Conservation (phyloP, 225 moss, liverwort and hornwort genomes). For the Sphagnum contortum region DNA sequence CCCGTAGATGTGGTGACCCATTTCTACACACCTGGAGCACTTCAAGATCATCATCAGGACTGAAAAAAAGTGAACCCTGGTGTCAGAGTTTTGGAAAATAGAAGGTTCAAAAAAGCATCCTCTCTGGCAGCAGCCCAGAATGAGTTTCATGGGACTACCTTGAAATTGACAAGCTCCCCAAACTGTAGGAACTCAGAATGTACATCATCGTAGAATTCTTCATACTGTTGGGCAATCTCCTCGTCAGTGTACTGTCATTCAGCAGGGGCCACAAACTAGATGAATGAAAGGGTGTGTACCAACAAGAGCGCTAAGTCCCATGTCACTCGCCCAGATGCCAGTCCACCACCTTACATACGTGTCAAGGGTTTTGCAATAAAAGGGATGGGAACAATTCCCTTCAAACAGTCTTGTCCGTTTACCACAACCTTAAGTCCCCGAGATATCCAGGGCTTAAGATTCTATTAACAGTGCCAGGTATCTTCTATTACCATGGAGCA, state of each 20-base stretch:
- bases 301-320: conserved; percentile 23
- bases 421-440: neutral
- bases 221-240: conserved; percentile 88
- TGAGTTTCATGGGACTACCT: conserved; percentile 29
- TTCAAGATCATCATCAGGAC: no score
- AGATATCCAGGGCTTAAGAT: no score
- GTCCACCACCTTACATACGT: conserved; percentile 51
- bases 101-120: no score
- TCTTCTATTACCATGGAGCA: no score
- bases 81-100: no score
- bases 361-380: conserved; percentile 55
- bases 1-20: conserved; percentile 77
- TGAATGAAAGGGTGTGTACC: conserved; percentile 38
- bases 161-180: conserved; percentile 93
- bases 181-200: conserved; percentile 91
- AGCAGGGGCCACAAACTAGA: conserved; percentile 82
- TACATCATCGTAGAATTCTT: conserved; percentile 95
- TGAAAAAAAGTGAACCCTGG: no score
- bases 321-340: conserved; percentile 39
- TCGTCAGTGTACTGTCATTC: conserved; percentile 99
- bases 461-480: no score
- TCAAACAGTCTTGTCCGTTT: neutral
- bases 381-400: neutral
- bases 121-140: no score
- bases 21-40: conserved; percentile 78